Base-by-base conservation (phyloP, 257 asterid species). In the Thymus quinquecostatus region DNA sequence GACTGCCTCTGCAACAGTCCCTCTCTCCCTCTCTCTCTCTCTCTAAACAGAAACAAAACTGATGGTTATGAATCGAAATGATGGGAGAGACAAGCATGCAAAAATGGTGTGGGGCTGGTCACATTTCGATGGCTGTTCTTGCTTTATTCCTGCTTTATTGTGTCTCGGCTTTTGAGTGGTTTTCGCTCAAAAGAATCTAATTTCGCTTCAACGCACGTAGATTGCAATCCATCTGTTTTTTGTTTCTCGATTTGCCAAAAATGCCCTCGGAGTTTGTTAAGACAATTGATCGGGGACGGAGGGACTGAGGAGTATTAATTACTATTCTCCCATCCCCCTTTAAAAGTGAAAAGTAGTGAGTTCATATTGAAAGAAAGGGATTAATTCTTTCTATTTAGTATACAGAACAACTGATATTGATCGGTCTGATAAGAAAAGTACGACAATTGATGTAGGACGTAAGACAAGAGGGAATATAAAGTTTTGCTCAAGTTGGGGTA, bases 51-150 rank as follows among this genome's bases (percentile, higher is more conserved):
- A 68, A 80, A 69, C 68, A 70, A 59, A 59, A 60, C 54, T 34
- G 69, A 13, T 71, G 49, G 79, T 50, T 41, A 50, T 66, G 50
- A 50, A 68, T 67, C 43, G 53, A n/a, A 60, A 33, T 29, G 79
- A 71, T 43, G 50, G 50, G 75, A 73, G 80, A 72, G 85, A 86
- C 86, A 83, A 76, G 89, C 94, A 87, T 87, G 96, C 92, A 68
- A 70, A 21, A 80, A 77, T 82, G 86, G 83, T 70, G 41, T 78
- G 79, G 76, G 56, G 77, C 66, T 74, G 82, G 82, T 83, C 77
- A 79, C 74, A 63, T 66, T 58, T 72, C 72, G 57, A 68, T 80
- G 72, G 21, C 65, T 82, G 59, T 61, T 45, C 75, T 73, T 71
- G 68, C 60, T 76, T 77, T 79, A 5, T 11, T 70, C 49, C 47